These are phyloP conservation scores for Tritrichomonas foetus DNA, from an alignment of 208 protist genomes.

Conservation along the genomic window DNA sequence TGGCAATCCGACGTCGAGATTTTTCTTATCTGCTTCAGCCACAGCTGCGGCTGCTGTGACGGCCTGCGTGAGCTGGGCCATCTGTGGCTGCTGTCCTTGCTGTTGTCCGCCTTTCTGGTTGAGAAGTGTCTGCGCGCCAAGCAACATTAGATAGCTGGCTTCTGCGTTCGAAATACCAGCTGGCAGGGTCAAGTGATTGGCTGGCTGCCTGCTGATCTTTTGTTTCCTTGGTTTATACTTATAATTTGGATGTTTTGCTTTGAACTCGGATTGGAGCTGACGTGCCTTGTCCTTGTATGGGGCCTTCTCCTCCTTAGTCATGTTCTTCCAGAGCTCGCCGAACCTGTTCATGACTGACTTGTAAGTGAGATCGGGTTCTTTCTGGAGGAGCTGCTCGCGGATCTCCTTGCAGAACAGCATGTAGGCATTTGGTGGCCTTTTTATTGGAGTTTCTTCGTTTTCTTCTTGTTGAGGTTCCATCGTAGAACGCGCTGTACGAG, in stretches of 20 bases:
- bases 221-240: background rate
- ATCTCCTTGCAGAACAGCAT: background rate
- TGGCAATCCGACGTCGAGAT: no score
- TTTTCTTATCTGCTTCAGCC: no score
- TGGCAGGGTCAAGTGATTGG: background rate
- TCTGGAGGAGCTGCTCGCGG: background rate
- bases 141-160: background rate
- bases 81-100: no score
- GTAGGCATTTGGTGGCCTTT: background rate
- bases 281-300: background rate
- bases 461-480: no score
- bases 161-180: background rate
- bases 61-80: no score
- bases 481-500: no score
- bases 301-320: background rate
- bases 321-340: background rate
- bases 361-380: background rate
- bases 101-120: background rate
- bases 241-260: background rate
- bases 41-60: no score
- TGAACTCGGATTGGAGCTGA: background rate
- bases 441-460: background rate
- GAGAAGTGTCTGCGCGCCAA: background rate
- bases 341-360: background rate
- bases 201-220: background rate